These are phyloP conservation scores for Dendrocalamus latiflorus DNA, from an alignment of 202 grass and related monocot genomes.

Conservation along the genomic window DNA sequence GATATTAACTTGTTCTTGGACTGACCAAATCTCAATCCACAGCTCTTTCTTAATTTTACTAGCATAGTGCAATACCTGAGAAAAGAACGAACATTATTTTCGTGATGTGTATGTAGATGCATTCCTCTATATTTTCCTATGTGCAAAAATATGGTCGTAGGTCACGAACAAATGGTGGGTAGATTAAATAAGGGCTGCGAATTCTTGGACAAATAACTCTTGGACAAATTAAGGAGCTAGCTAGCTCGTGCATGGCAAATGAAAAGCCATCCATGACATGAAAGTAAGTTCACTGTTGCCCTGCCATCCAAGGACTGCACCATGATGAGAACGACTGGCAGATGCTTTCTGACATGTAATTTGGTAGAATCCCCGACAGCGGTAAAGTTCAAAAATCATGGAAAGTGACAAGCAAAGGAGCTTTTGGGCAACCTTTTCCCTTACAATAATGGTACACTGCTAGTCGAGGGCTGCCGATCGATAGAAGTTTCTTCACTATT, in stretches of 20 bases:
- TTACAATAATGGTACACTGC: no score
- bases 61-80: background rate
- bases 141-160: background rate
- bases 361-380: background rate
- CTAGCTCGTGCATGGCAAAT: background rate
- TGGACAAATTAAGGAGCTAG: background rate
- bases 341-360: conserved; percentile 7
- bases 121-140: background rate
- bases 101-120: background rate
- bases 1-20: background rate
- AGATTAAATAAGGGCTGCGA: background rate
- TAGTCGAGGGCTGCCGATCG: background rate
- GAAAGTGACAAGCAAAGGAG: background rate
- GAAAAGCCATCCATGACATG: background rate
- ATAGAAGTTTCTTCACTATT: background rate
- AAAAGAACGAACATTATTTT: background rate
- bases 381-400: background rate
- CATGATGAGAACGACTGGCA: background rate
- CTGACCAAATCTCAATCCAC: background rate
- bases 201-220: no score
- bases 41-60: background rate
- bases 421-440: background rate
- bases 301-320: background rate
- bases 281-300: background rate
- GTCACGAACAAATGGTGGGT: no score